A percentile compares a stretch with the other conserved stretches of the same genome.
Evolutionary conservation across 208 protist species (phyloP).

Genomic region (Trypanosoma avium): DNA sequence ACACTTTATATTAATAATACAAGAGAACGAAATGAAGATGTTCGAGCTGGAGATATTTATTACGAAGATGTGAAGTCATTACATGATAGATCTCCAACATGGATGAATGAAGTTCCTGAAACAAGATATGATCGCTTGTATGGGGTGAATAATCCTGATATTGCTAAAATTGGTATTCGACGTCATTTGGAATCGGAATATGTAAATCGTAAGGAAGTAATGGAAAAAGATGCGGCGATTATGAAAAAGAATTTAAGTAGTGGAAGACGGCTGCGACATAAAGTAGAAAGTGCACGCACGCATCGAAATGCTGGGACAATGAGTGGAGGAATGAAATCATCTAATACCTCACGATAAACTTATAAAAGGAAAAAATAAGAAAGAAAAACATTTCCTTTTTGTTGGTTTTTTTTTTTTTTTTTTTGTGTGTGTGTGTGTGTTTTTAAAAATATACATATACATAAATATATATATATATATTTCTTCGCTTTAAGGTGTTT

Average conservation of each 20-base stretch:
- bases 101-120: conserved; percentile 88
- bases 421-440: background rate
- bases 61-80: conserved; percentile 58
- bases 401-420: background rate
- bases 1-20: conserved; percentile 43
- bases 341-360: conserved; percentile 1
- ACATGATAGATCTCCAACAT: conserved; percentile 77
- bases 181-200: conserved; percentile 82
- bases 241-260: conserved; percentile 64
- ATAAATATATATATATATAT: too few relatives aligned
- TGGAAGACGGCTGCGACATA: conserved; percentile 74
- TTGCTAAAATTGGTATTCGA: conserved; percentile 86
- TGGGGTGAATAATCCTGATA: conserved; percentile 78
- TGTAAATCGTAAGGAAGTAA: conserved; percentile 71
- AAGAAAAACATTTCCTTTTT: too few relatives aligned
- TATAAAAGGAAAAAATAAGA: too few relatives aligned
- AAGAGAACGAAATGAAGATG: conserved; percentile 73
- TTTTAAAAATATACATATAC: too few relatives aligned
- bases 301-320: conserved; percentile 73
- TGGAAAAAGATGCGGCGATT: conserved; percentile 77
- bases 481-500: too few relatives aligned
- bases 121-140: conserved; percentile 91
- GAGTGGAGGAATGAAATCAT: conserved; percentile 3
- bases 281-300: conserved; percentile 65
- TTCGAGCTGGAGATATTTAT: conserved; percentile 84